Evolutionary conservation across 345 rosid species (phyloP), one percentile per base, ranked within the genome.

Genomic region (Gossypium longicalyx): DNA sequence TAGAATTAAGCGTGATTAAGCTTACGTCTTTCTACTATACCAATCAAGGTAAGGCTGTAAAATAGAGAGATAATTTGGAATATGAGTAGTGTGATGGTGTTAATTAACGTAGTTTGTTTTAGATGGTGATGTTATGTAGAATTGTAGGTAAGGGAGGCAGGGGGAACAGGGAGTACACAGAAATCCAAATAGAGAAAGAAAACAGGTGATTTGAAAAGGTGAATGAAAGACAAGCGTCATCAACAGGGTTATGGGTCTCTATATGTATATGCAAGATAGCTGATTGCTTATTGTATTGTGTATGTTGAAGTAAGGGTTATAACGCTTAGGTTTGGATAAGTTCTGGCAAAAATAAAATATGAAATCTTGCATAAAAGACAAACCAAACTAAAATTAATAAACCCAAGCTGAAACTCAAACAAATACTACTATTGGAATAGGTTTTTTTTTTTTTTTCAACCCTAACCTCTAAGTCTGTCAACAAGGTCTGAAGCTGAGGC

Each of bases 401-500:
- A 29, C 38, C 6, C 38, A 29, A 29, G 4, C 38, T 29, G 38
- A 29, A 62, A 56, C 57, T 34, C 41, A 34, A 34, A 34, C 41
- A 34, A 34, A 34, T 34, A 34, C 41, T 34, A 34, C 41, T 34
- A 34, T 34, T 34, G 41, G 41, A 34, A 34, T 34, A 34, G 41
- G 41, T 34, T 34, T 34, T 34, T 0, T 5, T 5, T 34, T 34
- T 0, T 34, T 34, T 34, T 34, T 34, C 41, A 34, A 34, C 7
- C 41, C 7, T 34, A 34, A 5, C 41, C 41, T 34, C 63, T 29
- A 69, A 62, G 74, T 80, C 57, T 84, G 89, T 79, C 86, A 79
- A 82, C 84, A 84, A 79, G 77, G 82, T 80, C 85, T 70, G 85
- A 79, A 80, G 51, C 82, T 80, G 83, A 82, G 77, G 76, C 84